Base-by-base conservation (phyloP, 495 filamentous ascomycete species). In the Xylaria intraflava region DNA sequence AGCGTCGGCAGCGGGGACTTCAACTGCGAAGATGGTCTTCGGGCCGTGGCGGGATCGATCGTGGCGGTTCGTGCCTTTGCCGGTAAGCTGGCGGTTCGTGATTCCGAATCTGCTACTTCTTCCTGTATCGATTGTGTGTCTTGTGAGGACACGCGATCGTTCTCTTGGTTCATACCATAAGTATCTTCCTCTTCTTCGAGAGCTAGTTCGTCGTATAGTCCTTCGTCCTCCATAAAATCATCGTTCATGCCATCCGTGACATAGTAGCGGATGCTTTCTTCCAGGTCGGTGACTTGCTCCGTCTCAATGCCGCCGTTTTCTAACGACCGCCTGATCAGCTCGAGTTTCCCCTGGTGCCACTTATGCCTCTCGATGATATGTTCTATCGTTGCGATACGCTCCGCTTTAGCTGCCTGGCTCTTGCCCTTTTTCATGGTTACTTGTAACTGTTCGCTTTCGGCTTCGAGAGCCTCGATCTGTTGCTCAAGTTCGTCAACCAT, bases 401-500 rank as follows among this genome's bases (percentile, higher is more conserved):
- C 91, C 6, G 87, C 83, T 69, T 91, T 95, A 53, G 79, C 73
- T 20, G 77, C 62, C 47, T 96, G 89, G 57, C 86, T 88, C 70
- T 96, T 97, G 46, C 88, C 86, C 70, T 94, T 97, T 76, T 95
- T 97, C 71, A 95, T 78, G 26, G 85, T 91, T 14, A 85, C 88
- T 54, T 91, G 86, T 68, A 98, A 74, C 31, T 80, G 73, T 67
- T 96, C 94, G 55, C 86, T 81, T 66, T 98, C 93, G 12, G 90
- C 92, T 71, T 98, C 93, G 65, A 90, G 80, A 14, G 82, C 78
- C 64, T 98, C 93, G 66, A 97, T 90, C 68, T 95, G 90, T 55
- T 84, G 83, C 61, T 95, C 89, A 41, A 98, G 82, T 61, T 95
- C 89, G 60, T 96, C 90, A n/a, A 95, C 90, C 83, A 87, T 89